These are phyloP conservation scores for Candida tallmaniae DNA, from an alignment of 805 yeast genomes.

Conservation along the genomic window DNA sequence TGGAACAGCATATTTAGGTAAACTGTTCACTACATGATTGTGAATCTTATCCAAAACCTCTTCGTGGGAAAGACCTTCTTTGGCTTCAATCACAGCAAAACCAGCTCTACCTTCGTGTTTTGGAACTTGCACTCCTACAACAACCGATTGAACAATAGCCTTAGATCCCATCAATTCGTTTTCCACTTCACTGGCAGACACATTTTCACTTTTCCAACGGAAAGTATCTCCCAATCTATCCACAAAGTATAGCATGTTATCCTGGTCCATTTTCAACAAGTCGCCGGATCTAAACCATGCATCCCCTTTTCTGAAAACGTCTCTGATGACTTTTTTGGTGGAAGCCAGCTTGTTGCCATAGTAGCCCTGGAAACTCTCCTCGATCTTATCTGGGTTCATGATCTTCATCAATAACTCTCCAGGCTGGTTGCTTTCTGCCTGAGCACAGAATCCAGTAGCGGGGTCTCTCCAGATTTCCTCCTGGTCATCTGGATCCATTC, in stretches of 20 bases:
- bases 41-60: constrained; percentile 26
- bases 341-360: constrained; percentile 77
- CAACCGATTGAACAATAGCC: constrained; percentile 63
- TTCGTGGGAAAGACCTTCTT: constrained; percentile 26
- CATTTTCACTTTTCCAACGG: constrained; percentile 96
- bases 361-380: constrained; percentile 84
- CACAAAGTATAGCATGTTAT: constrained; percentile 73
- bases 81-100: constrained; percentile 67
- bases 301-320: constrained; percentile 82
- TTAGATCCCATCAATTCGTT: constrained; percentile 53
- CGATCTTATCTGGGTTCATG: constrained; percentile 56
- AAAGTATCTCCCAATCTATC: constrained; percentile 94
- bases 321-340: constrained; percentile 62
- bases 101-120: constrained; percentile 95
- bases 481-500: constrained; percentile 78
- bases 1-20: constrained; percentile 87
- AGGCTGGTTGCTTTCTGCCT: constrained; percentile 58
- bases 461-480: constrained; percentile 67
- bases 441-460: constrained; percentile 53
- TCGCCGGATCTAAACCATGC: constrained; percentile 92
- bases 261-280: constrained; percentile 61
- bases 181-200: constrained; percentile 90
- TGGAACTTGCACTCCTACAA: constrained; percentile 82
- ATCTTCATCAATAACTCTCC: constrained; percentile 86
- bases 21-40: constrained; percentile 28